Evolutionary conservation across 2,329 filamentous ascomycete species (phyloP).

Genomic region (Colletotrichum sp.): DNA sequence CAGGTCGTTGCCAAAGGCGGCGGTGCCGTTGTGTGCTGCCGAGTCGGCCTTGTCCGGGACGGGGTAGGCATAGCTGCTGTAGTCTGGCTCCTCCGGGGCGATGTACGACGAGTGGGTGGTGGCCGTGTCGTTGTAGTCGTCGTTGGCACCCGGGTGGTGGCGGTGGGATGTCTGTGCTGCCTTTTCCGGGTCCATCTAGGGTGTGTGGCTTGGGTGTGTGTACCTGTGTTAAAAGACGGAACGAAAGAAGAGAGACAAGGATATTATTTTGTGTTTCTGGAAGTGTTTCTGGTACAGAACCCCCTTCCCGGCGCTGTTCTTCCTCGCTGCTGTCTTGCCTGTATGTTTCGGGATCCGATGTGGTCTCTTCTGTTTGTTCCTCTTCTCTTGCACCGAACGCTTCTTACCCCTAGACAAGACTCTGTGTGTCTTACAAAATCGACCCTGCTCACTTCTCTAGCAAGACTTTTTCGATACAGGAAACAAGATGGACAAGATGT

Average conservation of each 20-base stretch:
- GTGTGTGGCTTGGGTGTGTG: not conserved
- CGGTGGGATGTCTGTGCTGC: not conserved
- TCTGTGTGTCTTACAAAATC: not conserved
- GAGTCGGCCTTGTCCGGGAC: slow-evolving; percentile 13
- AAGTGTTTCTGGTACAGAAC: not conserved
- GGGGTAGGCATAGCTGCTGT: slow-evolving; percentile 13
- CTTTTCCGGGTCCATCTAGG: slow-evolving; percentile 19
- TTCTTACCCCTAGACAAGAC: not conserved
- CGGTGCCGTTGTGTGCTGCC: slow-evolving; percentile 11
- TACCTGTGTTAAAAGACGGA: not conserved
- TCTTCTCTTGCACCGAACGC: not conserved
- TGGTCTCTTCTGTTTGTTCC: not conserved
- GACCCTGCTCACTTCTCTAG: not conserved
- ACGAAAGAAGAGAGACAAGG: not conserved
- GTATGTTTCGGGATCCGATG: not conserved
- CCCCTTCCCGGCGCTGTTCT: not conserved
- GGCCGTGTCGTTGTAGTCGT: not conserved
- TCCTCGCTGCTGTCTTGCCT: not conserved
- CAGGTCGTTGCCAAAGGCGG: slow-evolving; percentile 15
- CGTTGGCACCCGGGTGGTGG: not conserved
- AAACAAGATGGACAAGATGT: not conserved
- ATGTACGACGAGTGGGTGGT: not conserved
- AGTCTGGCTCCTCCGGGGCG: slow-evolving; percentile 3
- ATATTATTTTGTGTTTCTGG: not conserved
- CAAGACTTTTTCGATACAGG: not conserved